Evolutionary conservation across 2,329 filamentous ascomycete genomes (phyloP), one percentile per base, ranked within the genome.

Genomic region (Fusarium heterosporum): DNA sequence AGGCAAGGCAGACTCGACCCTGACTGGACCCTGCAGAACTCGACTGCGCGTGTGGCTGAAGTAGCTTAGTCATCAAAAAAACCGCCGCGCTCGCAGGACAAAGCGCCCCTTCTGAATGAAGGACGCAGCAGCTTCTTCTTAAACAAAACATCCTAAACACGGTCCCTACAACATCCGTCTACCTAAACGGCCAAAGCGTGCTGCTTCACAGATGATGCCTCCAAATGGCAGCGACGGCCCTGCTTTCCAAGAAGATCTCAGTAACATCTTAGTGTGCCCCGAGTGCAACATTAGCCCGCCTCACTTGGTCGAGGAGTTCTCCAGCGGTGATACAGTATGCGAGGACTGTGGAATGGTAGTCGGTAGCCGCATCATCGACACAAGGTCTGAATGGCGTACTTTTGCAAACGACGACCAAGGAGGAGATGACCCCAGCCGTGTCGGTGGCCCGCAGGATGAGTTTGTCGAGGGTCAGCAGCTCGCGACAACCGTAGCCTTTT

Each of bases 351-450:
- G 96, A 36, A 85, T 97, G 32, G 96, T 99, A 8, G 87, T 99
- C 29, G 91, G 92, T 61, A 92, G 95, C 74, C 91, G 93, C 69
- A 93, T 96, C 77, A 94, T 99, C 75, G 96, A 99, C 77, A 96
- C 93, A 63, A 91, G 96, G 65, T 97, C 93, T 46, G 96, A 99
- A 82, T 99, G 96, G 96, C 93, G 96, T 77, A 99, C 96, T 1
- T 99, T 99, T 81, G 93, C 94, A 76, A 98, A 98, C 77, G 96
- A 99, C 75, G 96, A 99, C 77, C 93, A 97, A 78, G 93, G 93
- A 74, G 94, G 92, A 75, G 96, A 98, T 73, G 96, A 99, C 71
- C 96, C 96, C 6, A 97, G 93, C 60, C 96, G 96, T 93, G 95
- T 99, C 69, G 96, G 96, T 82, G 96, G 98, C 72, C 92, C 91